A percentile compares a stretch with the other conserved stretches of the same genome.
phyloP scores from a whole-genome alignment of 148 eudicot species.

The Vaccinium corymbosum region DNA sequence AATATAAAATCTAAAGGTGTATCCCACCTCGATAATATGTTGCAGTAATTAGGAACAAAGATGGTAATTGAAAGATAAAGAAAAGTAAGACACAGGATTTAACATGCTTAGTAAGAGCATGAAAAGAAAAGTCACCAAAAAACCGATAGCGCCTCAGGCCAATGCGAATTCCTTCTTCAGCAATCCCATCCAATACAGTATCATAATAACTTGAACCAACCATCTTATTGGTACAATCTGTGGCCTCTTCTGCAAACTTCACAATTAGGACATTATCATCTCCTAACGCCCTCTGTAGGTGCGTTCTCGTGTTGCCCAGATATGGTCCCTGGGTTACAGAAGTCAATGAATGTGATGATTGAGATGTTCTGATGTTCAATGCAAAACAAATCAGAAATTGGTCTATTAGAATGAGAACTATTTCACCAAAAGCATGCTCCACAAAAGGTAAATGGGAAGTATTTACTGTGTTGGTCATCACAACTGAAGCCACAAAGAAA shows the following conservation, averaged over 20 bases:
- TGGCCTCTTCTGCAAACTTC: conserved; percentile 41
- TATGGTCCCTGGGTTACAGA: conserved; percentile 50
- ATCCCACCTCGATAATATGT: background rate
- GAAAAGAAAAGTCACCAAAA: conserved; percentile 40
- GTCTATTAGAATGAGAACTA: background rate
- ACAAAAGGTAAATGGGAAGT: background rate
- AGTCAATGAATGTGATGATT: background rate
- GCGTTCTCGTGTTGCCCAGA: conserved; percentile 50
- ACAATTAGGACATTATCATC: conserved; percentile 74
- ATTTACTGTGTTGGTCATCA: background rate
- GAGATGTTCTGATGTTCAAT: background rate
- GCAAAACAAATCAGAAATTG: background rate
- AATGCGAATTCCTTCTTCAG: conserved; percentile 56
- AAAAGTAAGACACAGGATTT: background rate
- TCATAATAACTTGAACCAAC: conserved; percentile 12
- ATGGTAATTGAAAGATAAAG: background rate
- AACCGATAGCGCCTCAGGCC: conserved; percentile 53
- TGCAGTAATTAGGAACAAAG: background rate
- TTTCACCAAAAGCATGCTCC: background rate
- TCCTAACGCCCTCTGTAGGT: conserved; percentile 58
- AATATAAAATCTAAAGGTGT: background rate
- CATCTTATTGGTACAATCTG: background rate
- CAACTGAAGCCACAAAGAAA: background rate
- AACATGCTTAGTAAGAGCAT: background rate
- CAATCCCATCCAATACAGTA: conserved; percentile 28